Evolutionary conservation across 305 asterid species (phyloP).

Genomic region (Plantago coronopus): DNA sequence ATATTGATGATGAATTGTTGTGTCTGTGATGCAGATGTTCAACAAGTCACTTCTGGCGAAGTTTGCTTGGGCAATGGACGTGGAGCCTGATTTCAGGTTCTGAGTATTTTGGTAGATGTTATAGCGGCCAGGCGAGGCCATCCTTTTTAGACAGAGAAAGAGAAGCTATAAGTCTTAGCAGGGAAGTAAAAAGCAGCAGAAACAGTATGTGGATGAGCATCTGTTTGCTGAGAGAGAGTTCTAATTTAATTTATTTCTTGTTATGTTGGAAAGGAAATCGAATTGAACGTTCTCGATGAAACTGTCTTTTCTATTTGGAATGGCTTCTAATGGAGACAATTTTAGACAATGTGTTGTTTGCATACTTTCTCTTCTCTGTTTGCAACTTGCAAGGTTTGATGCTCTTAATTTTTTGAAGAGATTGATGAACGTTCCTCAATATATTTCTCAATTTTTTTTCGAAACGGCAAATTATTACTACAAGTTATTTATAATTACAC

Average conservation of each 20-base stretch:
- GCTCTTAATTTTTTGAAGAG: too few species aligned
- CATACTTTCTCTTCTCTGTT: too few species aligned
- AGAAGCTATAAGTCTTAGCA: neutral
- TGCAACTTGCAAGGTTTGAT: too few species aligned
- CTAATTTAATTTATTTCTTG: constrained; percentile 21
- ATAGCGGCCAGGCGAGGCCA: neutral
- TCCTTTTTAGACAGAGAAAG: neutral
- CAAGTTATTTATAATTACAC: too few species aligned
- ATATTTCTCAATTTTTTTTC: too few species aligned
- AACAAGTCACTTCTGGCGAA: constrained; percentile 93
- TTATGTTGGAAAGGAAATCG: constrained; percentile 27
- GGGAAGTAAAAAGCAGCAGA: neutral
- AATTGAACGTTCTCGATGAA: constrained; percentile 30
- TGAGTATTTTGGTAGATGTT: constrained; percentile 30
- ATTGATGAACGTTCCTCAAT: too few species aligned
- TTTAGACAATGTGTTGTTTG: too few species aligned
- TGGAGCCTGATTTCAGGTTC: constrained; percentile 86
- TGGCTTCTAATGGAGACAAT: too few species aligned
- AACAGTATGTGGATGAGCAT: constrained; percentile 1
- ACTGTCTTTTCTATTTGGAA: constrained; percentile 1
- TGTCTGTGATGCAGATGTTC: constrained; percentile 66
- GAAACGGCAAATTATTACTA: too few species aligned
- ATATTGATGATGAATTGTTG: too few species aligned
- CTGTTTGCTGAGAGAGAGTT: constrained; percentile 4
- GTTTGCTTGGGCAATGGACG: constrained; percentile 98